Evolutionary conservation across 2,329 filamentous ascomycete genomes (phyloP).

Genomic region (Drechslerella coelobrocha): DNA sequence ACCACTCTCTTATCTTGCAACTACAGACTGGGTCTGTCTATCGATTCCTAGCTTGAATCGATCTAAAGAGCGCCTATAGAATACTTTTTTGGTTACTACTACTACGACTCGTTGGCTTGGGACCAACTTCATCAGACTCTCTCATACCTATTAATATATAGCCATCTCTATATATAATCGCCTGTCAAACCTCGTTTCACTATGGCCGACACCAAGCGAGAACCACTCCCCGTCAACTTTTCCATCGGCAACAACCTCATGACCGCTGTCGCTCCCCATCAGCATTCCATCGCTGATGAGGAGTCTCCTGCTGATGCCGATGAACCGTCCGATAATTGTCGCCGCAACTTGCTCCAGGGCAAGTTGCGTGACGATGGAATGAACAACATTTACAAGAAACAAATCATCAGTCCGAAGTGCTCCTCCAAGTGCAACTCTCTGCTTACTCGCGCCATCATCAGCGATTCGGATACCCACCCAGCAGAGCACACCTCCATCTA

Average conservation of each 20-base stretch:
- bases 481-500: slow-evolving; percentile 55
- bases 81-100: background rate
- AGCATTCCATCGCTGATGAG: slow-evolving; percentile 61
- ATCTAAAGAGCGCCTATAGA: background rate
- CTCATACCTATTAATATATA: slow-evolving; percentile 1
- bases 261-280: slow-evolving; percentile 13
- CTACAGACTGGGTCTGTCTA: slow-evolving; percentile 26
- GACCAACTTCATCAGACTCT: background rate
- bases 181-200: background rate
- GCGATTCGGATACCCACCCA: slow-evolving; percentile 67
- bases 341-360: slow-evolving; percentile 54
- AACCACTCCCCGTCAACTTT: too few relatives aligned
- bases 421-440: slow-evolving; percentile 75
- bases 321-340: slow-evolving; percentile 77
- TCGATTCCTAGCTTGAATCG: slow-evolving; percentile 17
- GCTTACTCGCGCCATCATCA: slow-evolving; percentile 81
- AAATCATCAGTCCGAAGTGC: slow-evolving; percentile 19
- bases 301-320: slow-evolving; percentile 79
- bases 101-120: background rate
- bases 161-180: background rate
- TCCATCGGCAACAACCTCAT: slow-evolving; percentile 46
- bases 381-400: slow-evolving; percentile 34
- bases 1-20: slow-evolving; percentile 4
- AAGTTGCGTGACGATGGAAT: slow-evolving; percentile 14
- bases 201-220: slow-evolving; percentile 16